Base-by-base conservation (phyloP, 2,329 filamentous ascomycete species). In the Fusarium sp. region DNA sequence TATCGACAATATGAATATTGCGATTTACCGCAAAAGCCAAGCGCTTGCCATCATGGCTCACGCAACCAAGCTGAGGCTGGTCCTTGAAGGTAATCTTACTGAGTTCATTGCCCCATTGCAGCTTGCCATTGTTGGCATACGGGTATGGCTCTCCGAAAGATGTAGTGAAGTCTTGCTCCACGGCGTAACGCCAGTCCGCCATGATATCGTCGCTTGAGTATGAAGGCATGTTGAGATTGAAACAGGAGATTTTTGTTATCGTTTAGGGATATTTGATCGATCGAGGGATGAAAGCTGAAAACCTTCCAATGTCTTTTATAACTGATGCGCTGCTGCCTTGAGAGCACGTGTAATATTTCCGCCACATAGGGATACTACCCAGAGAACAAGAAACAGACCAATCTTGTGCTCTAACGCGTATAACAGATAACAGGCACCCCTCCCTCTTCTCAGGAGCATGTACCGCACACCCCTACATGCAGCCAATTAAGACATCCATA, bases 151-250 rank as follows among this genome's bases (percentile, higher is more conserved):
- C 14, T 1, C 51, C 54, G 6, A 32, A 17, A 2, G 65, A 40
- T 3, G 59, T 56, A 32, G 22, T 22, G 15, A 68, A 65, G 20
- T 68, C 60, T 30, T 65, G 17, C 6, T 46, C 23, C 6, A 68
- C 15, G 32, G 59, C 43, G 15, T 68, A 56, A 6, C 65, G 54
- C 65, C 65, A 68, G 15, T 65, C 65, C 7, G 47, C 33, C 8
- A 48, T 11, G 2, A 68, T 30, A 13, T 68, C 41, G 7, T 47
- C 32, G 43, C 60, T 65, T 6, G 49, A 49, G 19, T 68, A 68
- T 6, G 39, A 43, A 14, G 33, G n/a, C 55, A 65, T 65, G 2
- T 3, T 14, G 25, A 19, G 7, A 19, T n/a, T 9, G 8, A 8
- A 17, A 20, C 10, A 9, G 9, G 9, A 32, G 6, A 10, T 37